phyloP scores from a whole-genome alignment of 148 eudicot genomes.

The Arctostaphylos glauca region DNA sequence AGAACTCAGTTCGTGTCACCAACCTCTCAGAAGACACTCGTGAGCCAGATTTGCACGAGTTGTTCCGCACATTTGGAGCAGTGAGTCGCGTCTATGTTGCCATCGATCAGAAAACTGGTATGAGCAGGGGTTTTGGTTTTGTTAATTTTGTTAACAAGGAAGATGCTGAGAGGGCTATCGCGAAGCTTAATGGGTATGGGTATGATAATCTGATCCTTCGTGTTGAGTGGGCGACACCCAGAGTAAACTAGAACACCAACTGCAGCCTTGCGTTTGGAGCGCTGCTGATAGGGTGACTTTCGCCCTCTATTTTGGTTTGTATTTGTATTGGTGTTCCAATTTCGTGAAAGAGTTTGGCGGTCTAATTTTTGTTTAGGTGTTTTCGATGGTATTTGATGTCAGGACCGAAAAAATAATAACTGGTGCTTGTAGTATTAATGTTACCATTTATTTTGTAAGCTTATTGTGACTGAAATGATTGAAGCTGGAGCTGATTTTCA shows the following conservation, averaged over 20 bases:
- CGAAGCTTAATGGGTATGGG: constrained; percentile 95
- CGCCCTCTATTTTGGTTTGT: not conserved
- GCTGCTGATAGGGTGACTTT: not conserved
- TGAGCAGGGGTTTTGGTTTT: constrained; percentile 93
- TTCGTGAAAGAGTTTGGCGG: no score
- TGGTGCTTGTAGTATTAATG: not conserved
- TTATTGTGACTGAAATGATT: not conserved
- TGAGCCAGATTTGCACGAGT: constrained; percentile 83
- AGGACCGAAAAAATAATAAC: not conserved
- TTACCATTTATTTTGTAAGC: not conserved
- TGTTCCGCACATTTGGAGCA: constrained; percentile 73
- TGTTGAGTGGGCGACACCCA: constrained; percentile 92
- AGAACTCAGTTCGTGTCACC: constrained; percentile 92
- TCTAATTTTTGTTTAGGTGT: no score
- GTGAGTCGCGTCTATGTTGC: constrained; percentile 90
- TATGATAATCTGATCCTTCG: constrained; percentile 89
- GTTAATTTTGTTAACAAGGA: constrained; percentile 81
- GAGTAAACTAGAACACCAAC: constrained; percentile 46
- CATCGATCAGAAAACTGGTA: constrained; percentile 87
- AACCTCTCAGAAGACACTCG: constrained; percentile 93
- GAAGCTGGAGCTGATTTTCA: not conserved
- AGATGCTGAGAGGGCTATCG: constrained; percentile 84
- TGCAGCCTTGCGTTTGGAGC: not conserved
- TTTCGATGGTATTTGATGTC: not conserved
- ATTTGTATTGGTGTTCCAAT: not conserved